Conservation (phyloP, 768 basidiomycete species). For the Mycena rosella region DNA sequence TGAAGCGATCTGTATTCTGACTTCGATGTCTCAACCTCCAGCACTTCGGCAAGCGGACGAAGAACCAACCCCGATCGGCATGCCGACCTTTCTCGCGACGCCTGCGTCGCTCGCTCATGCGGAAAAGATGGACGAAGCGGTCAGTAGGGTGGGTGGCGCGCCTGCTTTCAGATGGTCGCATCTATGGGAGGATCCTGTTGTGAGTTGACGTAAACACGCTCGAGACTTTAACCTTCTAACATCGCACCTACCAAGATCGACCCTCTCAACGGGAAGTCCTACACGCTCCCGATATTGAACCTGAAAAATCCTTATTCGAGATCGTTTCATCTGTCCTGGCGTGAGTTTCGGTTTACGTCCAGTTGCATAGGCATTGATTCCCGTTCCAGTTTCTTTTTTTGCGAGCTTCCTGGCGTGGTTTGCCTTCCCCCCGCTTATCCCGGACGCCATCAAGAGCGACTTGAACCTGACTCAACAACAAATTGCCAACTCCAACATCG, state of each 20-base stretch:
- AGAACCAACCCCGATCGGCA: no score
- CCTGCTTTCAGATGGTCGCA: conserved; percentile 49
- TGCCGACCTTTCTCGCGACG: no score
- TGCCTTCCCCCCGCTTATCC: conserved; percentile 72
- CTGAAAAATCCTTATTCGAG: conserved; percentile 60
- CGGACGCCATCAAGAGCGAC: conserved; percentile 67
- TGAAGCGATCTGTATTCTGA: no score
- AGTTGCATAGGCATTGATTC: background rate
- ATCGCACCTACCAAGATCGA: no score
- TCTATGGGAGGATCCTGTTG: conserved; percentile 49
- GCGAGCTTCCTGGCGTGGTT: conserved; percentile 68
- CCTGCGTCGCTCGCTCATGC: background rate
- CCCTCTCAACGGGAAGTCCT: conserved; percentile 64
- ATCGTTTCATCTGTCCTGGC: conserved; percentile 63
- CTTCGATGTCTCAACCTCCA: no score
- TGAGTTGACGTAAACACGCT: conserved; percentile 46
- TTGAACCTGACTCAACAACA: conserved; percentile 49
- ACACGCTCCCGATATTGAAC: conserved; percentile 65
- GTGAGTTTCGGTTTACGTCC: conserved; percentile 17
- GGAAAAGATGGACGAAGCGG: background rate
- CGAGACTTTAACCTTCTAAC: no score
- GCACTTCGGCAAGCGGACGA: no score
- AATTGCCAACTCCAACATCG: conserved; percentile 65
- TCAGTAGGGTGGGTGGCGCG: conserved; percentile 3
- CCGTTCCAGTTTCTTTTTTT: conserved; percentile 58